Conservation (phyloP, 306 rosid species). For the Cicer bijugum region DNA sequence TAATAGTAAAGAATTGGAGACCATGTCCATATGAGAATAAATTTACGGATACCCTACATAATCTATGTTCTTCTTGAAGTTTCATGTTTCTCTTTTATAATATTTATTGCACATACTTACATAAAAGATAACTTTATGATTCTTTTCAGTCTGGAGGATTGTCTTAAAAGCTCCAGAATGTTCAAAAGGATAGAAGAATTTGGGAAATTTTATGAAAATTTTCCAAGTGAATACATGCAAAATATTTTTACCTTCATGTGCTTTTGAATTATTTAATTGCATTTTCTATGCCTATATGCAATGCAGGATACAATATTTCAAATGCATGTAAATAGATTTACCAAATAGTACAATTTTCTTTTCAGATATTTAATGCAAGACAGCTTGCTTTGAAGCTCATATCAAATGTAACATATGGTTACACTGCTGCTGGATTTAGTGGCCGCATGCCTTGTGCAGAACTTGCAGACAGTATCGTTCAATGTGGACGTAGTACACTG, state of each 20-base stretch:
- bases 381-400: constrained; percentile 96
- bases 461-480: constrained; percentile 96
- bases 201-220: constrained; percentile 29
- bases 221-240: constrained; percentile 32
- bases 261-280: constrained; percentile 38
- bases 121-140: constrained; percentile 14
- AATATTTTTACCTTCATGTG: not conserved
- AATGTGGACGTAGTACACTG: constrained; percentile 87
- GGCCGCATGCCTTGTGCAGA: constrained; percentile 99
- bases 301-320: constrained; percentile 37
- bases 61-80: constrained; percentile 24
- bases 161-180: constrained; percentile 17
- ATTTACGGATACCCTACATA: not conserved
- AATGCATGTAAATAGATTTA: constrained; percentile 38
- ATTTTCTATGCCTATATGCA: not conserved
- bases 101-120: constrained; percentile 14
- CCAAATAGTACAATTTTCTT: constrained; percentile 39
- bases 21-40: constrained; percentile 32
- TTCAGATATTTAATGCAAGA: constrained; percentile 86
- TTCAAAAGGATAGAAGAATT: not conserved
- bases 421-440: constrained; percentile 97
- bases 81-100: constrained; percentile 21
- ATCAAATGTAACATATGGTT: constrained; percentile 93
- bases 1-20: constrained; percentile 18
- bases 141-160: constrained; percentile 26